Conservation (phyloP, 176 grass and related monocot species). For the Musa beccarii region DNA sequence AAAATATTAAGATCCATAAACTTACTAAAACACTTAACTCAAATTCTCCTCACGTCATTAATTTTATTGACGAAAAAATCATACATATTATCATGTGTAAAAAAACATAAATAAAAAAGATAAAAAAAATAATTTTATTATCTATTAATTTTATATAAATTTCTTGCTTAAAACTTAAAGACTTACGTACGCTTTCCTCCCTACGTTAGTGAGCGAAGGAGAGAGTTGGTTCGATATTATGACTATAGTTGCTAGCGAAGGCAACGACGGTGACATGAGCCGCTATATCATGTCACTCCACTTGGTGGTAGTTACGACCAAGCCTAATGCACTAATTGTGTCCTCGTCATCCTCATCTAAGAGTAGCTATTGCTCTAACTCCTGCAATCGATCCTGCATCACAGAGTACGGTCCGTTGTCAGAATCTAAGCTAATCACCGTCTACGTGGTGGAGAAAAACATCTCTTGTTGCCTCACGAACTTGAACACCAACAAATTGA, state of each 20-base stretch:
- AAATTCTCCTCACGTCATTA: too few relatives aligned
- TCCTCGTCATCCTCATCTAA: conserved; percentile 56
- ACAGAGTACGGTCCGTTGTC: not conserved
- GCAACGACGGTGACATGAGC: conserved; percentile 20
- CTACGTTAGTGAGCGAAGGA: conserved; percentile 37
- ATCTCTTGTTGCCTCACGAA: conserved; percentile 27
- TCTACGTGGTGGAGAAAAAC: conserved; percentile 8
- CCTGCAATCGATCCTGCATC: conserved; percentile 40
- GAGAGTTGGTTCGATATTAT: conserved; percentile 21
- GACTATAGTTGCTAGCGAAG: not conserved
- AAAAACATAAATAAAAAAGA: fast-evolving
- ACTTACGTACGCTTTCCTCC: too few relatives aligned
- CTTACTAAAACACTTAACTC: too few relatives aligned
- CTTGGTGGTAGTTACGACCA: conserved; percentile 48
- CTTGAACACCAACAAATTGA: conserved; percentile 35
- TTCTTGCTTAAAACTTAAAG: fast-evolving
- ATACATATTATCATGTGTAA: too few relatives aligned
- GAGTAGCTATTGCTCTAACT: conserved; percentile 73
- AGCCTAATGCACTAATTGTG: conserved; percentile 45
- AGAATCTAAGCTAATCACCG: conserved; percentile 1
- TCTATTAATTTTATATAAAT: too few relatives aligned
- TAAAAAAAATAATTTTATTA: too few relatives aligned
- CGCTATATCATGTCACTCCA: conserved; percentile 60
- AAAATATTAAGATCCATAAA: too few relatives aligned
- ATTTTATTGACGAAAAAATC: fast-evolving